These are phyloP conservation scores for Chaetomidium leptoderma DNA, from an alignment of 495 filamentous ascomycete genomes.

Conservation along the genomic window DNA sequence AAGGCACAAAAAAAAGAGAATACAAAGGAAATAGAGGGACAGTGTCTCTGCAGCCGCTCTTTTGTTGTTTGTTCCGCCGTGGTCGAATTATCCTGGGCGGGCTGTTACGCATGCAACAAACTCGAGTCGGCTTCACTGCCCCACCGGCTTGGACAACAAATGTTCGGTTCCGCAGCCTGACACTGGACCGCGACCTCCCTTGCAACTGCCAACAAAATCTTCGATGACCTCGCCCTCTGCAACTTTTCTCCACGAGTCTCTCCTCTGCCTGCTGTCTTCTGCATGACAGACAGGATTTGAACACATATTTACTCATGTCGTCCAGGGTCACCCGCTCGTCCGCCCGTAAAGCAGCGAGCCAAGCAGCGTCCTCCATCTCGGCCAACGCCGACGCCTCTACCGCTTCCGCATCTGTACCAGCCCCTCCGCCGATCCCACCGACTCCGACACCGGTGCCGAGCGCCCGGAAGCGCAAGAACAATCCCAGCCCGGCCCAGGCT, in stretches of 20 bases:
- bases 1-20: not conserved
- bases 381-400: constrained; percentile 33
- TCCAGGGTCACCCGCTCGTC: constrained; percentile 77
- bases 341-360: constrained; percentile 65
- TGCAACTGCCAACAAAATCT: constrained; percentile 13
- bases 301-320: constrained; percentile 65
- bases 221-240: constrained; percentile 1
- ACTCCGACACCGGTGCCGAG: constrained; percentile 29
- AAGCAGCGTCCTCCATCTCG: constrained; percentile 49
- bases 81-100: not conserved
- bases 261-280: constrained; percentile 15
- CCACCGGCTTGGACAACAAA: constrained; percentile 8
- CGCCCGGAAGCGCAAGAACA: constrained; percentile 42
- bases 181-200: constrained; percentile 3
- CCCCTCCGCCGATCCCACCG: constrained; percentile 41
- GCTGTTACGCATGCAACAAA: constrained; percentile 2
- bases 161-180: constrained; percentile 1
- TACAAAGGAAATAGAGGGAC: not conserved
- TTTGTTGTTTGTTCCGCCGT: not conserved
- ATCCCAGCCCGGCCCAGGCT: constrained; percentile 26
- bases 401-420: constrained; percentile 39
- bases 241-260: not conserved
- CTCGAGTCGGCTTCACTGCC: constrained; percentile 11
- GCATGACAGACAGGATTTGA: constrained; percentile 21
- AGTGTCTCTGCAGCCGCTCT: not conserved